Evolutionary conservation across 2,329 filamentous ascomycete species (phyloP).

Genomic region (Fusarium cicatricum): DNA sequence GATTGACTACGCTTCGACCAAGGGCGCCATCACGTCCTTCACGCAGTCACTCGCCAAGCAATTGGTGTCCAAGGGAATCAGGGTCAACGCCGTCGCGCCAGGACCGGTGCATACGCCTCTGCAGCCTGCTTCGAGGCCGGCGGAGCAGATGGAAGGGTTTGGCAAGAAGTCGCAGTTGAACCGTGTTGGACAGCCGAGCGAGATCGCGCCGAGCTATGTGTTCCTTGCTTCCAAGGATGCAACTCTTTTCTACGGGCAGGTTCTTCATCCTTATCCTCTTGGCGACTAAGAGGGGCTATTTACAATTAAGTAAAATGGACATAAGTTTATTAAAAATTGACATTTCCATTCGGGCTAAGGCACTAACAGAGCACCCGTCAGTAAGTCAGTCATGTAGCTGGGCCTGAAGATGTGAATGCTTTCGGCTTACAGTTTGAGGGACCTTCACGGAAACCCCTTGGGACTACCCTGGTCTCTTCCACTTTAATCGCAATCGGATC

Average conservation of each 20-base stretch:
- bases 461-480: too few species aligned
- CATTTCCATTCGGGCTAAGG: too few species aligned
- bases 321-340: too few species aligned
- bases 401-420: too few species aligned
- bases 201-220: conserved; percentile 52
- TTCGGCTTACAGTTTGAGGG: too few species aligned
- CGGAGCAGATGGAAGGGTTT: conserved; percentile 56
- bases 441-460: too few species aligned
- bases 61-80: conserved; percentile 63
- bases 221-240: conserved; percentile 53
- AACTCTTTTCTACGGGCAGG: conserved; percentile 50
- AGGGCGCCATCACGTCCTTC: conserved; percentile 66
- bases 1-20: conserved; percentile 65
- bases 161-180: conserved; percentile 49
- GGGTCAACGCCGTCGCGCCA: conserved; percentile 58
- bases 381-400: too few species aligned
- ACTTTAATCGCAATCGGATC: too few species aligned
- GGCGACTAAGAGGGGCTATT: conserved; percentile 43
- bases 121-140: conserved; percentile 52
- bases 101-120: conserved; percentile 56
- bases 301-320: too few species aligned
- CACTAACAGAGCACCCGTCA: too few species aligned
- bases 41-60: conserved; percentile 62
- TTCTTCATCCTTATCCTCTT: conserved; percentile 51
- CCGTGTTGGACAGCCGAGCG: conserved; percentile 53